Evolutionary conservation across 2,329 filamentous ascomycete genomes (phyloP).

Genomic region (Beauveria medogensis): DNA sequence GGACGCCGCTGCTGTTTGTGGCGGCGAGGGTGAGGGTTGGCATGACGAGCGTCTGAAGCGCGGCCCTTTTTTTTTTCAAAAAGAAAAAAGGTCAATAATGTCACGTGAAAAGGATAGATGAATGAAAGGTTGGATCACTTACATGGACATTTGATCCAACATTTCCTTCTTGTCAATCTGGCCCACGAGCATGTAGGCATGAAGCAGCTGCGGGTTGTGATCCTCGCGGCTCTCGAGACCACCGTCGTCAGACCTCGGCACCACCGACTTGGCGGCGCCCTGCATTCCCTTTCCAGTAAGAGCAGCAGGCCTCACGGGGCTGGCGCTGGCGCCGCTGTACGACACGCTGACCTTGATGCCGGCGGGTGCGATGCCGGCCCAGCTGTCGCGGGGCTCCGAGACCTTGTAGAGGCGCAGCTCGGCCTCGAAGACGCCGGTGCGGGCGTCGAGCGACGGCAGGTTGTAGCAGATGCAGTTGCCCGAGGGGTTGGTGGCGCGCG

Average conservation of each 20-base stretch:
- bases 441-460: conserved; percentile 59
- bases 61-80: conserved; percentile 41
- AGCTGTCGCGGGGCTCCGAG: conserved; percentile 47
- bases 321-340: conserved; percentile 43
- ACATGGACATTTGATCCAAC: conserved; percentile 51
- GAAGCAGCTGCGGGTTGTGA: conserved; percentile 37
- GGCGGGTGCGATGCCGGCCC: conserved; percentile 41
- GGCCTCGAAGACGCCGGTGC: conserved; percentile 64
- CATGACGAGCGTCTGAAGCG: conserved; percentile 56
- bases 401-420: conserved; percentile 69
- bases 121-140: conserved; percentile 23
- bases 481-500: conserved; percentile 59
- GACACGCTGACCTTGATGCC: conserved; percentile 47
- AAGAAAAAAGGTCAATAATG: neutral
- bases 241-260: neutral
- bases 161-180: conserved; percentile 54
- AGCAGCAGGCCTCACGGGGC: conserved; percentile 19
- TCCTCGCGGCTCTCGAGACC: conserved; percentile 4
- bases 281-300: conserved; percentile 19
- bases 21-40: conserved; percentile 60
- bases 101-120: too few species aligned
- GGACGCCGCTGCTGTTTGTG: conserved; percentile 39
- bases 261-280: neutral
- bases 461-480: conserved; percentile 81
- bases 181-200: conserved; percentile 61